Evolutionary conservation across 176 grass and related monocot species (phyloP).

Genomic region (Zizania latifolia): DNA sequence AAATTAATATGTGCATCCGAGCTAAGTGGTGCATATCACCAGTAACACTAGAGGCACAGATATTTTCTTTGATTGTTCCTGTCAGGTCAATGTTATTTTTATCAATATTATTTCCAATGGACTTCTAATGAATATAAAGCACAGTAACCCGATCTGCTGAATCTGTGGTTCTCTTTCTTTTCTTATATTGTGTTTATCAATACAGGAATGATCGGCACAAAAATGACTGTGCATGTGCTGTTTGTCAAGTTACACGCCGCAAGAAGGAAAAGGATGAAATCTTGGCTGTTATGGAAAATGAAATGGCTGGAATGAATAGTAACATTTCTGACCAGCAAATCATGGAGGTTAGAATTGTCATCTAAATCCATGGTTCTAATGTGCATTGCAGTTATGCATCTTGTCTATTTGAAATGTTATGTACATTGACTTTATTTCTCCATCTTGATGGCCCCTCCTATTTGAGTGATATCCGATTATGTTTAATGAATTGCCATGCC

Average conservation of each 20-base stretch:
- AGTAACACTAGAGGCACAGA: not conserved
- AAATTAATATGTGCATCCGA: not conserved
- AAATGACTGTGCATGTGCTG: slow-evolving; percentile 66
- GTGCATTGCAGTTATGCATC: not conserved
- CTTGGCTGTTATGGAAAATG: slow-evolving; percentile 37
- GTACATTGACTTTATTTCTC: slow-evolving; percentile 3
- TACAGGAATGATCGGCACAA: slow-evolving; percentile 75
- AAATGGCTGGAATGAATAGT: slow-evolving; percentile 30
- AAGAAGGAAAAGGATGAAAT: slow-evolving; percentile 71
- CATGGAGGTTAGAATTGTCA: slow-evolving; percentile 47
- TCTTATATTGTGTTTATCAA: slow-evolving; percentile 29
- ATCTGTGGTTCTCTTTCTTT: not conserved
- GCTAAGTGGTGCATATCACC: not conserved
- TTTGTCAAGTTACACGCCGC: slow-evolving; percentile 73
- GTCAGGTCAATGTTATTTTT: slow-evolving; percentile 5
- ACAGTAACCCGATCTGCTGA: not conserved
- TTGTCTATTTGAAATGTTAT: slow-evolving; percentile 1
- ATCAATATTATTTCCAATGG: not conserved
- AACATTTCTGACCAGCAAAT: slow-evolving; percentile 42
- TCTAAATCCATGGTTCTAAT: slow-evolving; percentile 5
- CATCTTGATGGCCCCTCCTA: not conserved
- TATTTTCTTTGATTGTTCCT: slow-evolving; percentile 5
- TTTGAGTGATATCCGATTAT: not conserved
- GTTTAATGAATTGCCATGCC: not conserved
- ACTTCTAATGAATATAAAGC: not conserved